phyloP scores from a whole-genome alignment of 2,329 filamentous ascomycete species.

The Neopestalotiopsis clavispora region DNA sequence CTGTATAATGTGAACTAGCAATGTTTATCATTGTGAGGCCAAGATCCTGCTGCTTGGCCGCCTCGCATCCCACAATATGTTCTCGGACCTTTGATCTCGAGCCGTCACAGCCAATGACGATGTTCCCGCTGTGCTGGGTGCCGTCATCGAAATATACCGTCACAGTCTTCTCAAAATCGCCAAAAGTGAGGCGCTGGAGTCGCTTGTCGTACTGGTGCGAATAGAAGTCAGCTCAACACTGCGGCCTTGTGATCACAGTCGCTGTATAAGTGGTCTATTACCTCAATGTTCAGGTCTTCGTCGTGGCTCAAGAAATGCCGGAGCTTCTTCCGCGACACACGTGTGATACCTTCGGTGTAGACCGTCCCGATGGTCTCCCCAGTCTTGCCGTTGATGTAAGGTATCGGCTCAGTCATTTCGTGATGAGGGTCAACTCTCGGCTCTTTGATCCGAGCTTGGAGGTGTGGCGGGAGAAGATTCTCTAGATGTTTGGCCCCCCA shows the following conservation, averaged over 20 bases:
- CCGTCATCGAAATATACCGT: slow-evolving; percentile 3
- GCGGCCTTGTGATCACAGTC: background rate
- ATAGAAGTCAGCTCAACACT: background rate
- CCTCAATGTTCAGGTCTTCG: background rate
- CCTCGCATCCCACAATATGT: background rate
- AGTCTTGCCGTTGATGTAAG: slow-evolving; percentile 3
- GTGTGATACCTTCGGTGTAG: background rate
- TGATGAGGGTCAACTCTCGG: background rate
- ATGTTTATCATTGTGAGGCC: background rate
- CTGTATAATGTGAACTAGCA: background rate
- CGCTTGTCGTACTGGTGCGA: background rate
- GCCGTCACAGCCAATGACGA: background rate
- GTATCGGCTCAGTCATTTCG: slow-evolving; percentile 4
- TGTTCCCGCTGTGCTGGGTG: background rate
- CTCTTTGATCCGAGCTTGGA: background rate
- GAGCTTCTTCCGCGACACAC: slow-evolving; percentile 4
- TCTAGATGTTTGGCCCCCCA: slow-evolving; percentile 7
- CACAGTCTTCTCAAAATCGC: background rate
- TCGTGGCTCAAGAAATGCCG: background rate
- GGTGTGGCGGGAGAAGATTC: background rate
- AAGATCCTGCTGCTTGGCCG: background rate
- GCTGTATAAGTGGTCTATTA: background rate
- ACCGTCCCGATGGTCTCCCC: background rate
- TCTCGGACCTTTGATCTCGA: slow-evolving; percentile 7
- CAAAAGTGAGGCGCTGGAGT: background rate